Percentiles rank a stretch among this genome's conserved stretches.
Conservation (phyloP, 2,329 filamentous ascomycete genomes). For the Xylaria sp. region DNA sequence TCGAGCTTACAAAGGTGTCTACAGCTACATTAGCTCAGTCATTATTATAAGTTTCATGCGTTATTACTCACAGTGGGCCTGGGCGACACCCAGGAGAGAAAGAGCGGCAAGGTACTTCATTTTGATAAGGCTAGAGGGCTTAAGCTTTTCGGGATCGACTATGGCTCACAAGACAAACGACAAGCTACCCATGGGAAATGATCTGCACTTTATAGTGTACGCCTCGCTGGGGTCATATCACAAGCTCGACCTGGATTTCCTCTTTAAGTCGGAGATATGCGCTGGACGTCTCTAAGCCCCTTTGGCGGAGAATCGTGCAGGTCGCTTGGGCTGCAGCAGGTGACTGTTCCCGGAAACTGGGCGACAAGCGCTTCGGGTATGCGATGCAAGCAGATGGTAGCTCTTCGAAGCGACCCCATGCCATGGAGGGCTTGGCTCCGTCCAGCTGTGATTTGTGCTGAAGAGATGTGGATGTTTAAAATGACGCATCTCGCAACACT, state of each 20-base stretch:
- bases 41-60: neutral
- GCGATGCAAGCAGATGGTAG: conserved; percentile 11
- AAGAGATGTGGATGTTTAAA: conserved; percentile 10
- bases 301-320: conserved; percentile 7
- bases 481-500: conserved; percentile 14
- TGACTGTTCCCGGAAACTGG: neutral
- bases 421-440: conserved; percentile 30
- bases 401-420: neutral
- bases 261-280: neutral
- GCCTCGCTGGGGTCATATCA: neutral
- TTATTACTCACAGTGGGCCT: conserved; percentile 44
- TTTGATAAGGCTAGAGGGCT: conserved; percentile 19
- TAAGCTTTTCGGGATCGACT: conserved; percentile 5
- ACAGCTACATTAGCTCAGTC: conserved; percentile 31
- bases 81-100: conserved; percentile 40
- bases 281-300: neutral
- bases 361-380: neutral
- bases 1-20: conserved; percentile 45
- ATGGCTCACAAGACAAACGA: conserved; percentile 1
- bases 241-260: neutral
- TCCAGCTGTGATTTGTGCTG: conserved; percentile 7
- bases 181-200: conserved; percentile 12
- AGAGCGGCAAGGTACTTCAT: conserved; percentile 42
- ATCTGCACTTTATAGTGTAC: conserved; percentile 33
- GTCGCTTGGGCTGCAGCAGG: neutral